Conservation (phyloP, 768 basidiomycete genomes). For the Russula dissimulans region DNA sequence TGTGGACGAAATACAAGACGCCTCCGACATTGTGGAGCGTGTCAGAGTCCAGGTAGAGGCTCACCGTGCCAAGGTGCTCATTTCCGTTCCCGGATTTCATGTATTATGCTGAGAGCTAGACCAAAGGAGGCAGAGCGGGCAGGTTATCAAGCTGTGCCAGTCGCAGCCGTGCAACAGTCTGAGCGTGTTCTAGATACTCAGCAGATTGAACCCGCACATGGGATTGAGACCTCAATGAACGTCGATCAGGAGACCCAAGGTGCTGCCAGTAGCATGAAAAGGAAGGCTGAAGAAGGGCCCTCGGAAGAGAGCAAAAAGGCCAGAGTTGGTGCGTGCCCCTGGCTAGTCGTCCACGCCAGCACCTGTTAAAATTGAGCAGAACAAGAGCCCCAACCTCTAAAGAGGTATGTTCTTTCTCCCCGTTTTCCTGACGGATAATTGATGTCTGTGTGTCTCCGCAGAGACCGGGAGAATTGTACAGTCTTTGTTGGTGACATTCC, state of each 20-base stretch:
- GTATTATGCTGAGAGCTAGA: neutral
- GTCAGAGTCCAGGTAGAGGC: constrained; percentile 54
- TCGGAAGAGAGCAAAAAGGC: constrained; percentile 49
- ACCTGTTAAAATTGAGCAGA: constrained; percentile 26
- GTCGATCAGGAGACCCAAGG: constrained; percentile 30
- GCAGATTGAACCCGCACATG: constrained; percentile 4
- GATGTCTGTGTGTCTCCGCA: constrained; percentile 24
- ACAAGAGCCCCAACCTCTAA: constrained; percentile 37
- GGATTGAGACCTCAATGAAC: constrained; percentile 32
- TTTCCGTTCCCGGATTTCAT: neutral
- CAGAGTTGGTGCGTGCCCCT: constrained; percentile 42
- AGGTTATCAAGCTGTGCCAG: constrained; percentile 41
- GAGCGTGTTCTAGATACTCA: constrained; percentile 26
- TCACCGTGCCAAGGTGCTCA: constrained; percentile 51
- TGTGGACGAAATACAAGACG: constrained; percentile 52
- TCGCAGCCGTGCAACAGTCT: constrained; percentile 34
- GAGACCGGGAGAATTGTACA: constrained; percentile 92
- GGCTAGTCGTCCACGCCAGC: neutral
- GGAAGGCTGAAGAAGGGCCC: constrained; percentile 49
- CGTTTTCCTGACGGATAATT: neutral
- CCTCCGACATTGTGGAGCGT: constrained; percentile 54
- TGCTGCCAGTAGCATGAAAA: constrained; percentile 43
- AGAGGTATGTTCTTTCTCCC: constrained; percentile 39
- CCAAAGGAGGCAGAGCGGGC: constrained; percentile 57
- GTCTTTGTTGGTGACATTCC: constrained; percentile 78